These are phyloP conservation scores for Penicillium arizonense DNA, from an alignment of 495 filamentous ascomycete genomes.

Conservation along the genomic window DNA sequence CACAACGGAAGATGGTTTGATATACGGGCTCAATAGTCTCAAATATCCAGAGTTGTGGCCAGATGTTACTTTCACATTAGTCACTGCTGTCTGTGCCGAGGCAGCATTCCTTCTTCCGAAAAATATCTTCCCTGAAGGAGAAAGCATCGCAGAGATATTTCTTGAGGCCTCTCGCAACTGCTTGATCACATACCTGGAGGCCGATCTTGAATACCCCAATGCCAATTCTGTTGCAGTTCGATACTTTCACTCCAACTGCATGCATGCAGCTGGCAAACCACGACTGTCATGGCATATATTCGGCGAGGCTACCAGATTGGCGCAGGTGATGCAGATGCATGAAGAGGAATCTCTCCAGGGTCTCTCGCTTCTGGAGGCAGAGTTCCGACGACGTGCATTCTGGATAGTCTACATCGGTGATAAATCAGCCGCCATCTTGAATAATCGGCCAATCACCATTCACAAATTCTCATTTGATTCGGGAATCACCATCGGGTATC, in stretches of 20 bases:
- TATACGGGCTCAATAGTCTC: slow-evolving; percentile 5
- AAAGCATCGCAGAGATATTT: slow-evolving; percentile 17
- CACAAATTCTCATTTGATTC: slow-evolving; percentile 26
- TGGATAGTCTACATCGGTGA: slow-evolving; percentile 32
- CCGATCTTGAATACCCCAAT: slow-evolving; percentile 26
- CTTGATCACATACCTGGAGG: slow-evolving; percentile 19
- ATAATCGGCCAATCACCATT: slow-evolving; percentile 28
- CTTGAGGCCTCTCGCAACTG: slow-evolving; percentile 18
- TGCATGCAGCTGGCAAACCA: slow-evolving; percentile 28
- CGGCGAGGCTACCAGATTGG: slow-evolving; percentile 27
- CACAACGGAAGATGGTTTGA: background rate
- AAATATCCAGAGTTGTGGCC: slow-evolving; percentile 22
- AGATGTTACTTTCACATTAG: slow-evolving; percentile 25
- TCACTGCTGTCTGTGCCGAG: slow-evolving; percentile 25
- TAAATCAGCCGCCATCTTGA: slow-evolving; percentile 29
- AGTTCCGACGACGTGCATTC: slow-evolving; percentile 27
- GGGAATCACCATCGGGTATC: slow-evolving; percentile 24
- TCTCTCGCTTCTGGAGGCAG: slow-evolving; percentile 19
- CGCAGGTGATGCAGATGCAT: slow-evolving; percentile 29
- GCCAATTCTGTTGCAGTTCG: slow-evolving; percentile 27
- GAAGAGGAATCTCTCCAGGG: slow-evolving; percentile 24
- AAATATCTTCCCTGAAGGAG: slow-evolving; percentile 20
- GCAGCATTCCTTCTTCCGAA: slow-evolving; percentile 21
- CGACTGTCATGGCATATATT: slow-evolving; percentile 31
- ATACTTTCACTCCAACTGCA: slow-evolving; percentile 31